A percentile compares a stretch with the other conserved stretches of the same genome.
phyloP scores from a whole-genome alignment of 495 filamentous ascomycete species.

The Penicillium flavigenum region DNA sequence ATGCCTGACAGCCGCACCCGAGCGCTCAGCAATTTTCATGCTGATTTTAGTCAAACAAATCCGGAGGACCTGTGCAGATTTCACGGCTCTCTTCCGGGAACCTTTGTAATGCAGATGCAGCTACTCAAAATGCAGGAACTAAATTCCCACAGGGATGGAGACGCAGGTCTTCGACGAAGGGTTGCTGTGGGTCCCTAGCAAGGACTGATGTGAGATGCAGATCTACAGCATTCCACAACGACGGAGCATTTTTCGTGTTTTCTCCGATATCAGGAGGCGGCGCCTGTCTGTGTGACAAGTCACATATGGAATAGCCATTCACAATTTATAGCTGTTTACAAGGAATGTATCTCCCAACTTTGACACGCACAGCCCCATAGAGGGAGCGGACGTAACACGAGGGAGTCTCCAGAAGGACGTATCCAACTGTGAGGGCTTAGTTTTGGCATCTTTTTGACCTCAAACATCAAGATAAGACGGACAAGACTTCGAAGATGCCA shows the following conservation, averaged over 20 bases:
- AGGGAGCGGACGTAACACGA: conserved; percentile 51
- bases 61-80: not conserved
- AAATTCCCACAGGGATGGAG: not conserved
- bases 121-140: not conserved
- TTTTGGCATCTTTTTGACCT: conserved; percentile 52
- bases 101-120: not conserved
- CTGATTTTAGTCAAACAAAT: not conserved
- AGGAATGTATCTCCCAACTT: conserved; percentile 51
- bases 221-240: not conserved
- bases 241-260: conserved; percentile 3
- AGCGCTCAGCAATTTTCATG: not conserved
- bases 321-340: conserved; percentile 1
- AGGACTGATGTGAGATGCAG: not conserved
- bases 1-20: not conserved
- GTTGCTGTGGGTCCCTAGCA: not conserved
- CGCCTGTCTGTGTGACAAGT: not conserved
- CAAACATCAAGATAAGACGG: conserved; percentile 46
- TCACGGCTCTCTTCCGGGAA: not conserved
- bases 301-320: not conserved
- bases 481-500: conserved; percentile 54
- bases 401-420: conserved; percentile 39
- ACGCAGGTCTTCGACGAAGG: not conserved
- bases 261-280: conserved; percentile 1
- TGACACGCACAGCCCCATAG: conserved; percentile 51
- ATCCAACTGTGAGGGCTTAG: conserved; percentile 33